Percentiles rank a stretch among this genome's conserved stretches.
These are phyloP conservation scores for Orbilia oligospora DNA, from an alignment of 2,329 filamentous ascomycete genomes.

Conservation along the genomic window DNA sequence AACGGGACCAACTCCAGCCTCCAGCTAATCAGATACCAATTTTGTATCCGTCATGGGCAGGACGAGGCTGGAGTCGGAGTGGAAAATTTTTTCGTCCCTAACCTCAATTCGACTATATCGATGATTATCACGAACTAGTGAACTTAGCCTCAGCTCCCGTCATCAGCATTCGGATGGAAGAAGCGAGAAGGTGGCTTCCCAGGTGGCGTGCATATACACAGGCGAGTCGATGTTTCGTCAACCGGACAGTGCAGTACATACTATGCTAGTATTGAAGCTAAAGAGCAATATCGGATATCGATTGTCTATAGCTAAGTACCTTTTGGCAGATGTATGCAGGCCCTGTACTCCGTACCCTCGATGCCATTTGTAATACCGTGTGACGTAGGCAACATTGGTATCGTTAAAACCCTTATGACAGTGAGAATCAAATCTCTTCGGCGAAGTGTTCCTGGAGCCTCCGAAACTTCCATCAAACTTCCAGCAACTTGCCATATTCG, in stretches of 20 bases:
- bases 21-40: constrained; percentile 33
- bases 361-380: neutral
- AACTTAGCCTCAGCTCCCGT: constrained; percentile 11
- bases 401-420: neutral
- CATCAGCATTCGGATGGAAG: constrained; percentile 31
- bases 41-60: constrained; percentile 41
- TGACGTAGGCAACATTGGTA: constrained; percentile 19
- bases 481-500: constrained; percentile 52
- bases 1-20: constrained; percentile 30
- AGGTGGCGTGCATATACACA: constrained; percentile 23
- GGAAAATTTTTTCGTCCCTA: constrained; percentile 29
- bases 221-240: constrained; percentile 19
- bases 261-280: constrained; percentile 12
- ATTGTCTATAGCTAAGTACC: neutral
- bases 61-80: constrained; percentile 22
- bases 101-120: constrained; percentile 17
- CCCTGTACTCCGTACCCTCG: neutral
- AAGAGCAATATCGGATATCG: neutral
- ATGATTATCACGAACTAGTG: constrained; percentile 7
- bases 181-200: constrained; percentile 27
- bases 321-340: neutral
- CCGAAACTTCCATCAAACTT: constrained; percentile 41
- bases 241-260: constrained; percentile 7
- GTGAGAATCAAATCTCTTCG: neutral
- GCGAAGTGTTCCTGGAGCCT: constrained; percentile 34